Base-by-base conservation (phyloP, 768 basidiomycete genomes). In the Leccinum obscurum region DNA sequence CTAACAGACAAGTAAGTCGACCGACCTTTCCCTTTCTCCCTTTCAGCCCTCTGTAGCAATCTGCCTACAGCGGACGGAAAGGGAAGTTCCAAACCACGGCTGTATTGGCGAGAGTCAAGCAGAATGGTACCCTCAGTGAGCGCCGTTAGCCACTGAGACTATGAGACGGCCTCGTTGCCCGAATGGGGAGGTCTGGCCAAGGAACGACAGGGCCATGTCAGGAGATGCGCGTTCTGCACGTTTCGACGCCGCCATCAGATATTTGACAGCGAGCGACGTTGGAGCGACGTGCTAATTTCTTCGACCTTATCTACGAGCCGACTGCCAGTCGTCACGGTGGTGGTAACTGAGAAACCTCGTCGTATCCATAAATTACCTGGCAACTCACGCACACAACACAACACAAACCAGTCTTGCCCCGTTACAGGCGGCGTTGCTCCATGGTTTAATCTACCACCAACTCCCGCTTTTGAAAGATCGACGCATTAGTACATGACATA, bases 21-120 rank as follows among this genome's bases (percentile, higher is more conserved):
- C 48, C 17, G 10, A 56, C 48, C 28, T 52, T 57, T 48, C 59
- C 48, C 24, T 52, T 57, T 48, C 60, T 57, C 44, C 65, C 68
- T 59, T 68, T 68, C 67, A 54, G 65, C 30, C 61, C 68, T 53
- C 60, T 67, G 68, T 20, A 62, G 64, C 48, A 30, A 50, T 48
- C 22, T 63, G 60, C 67, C 62, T 69, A 70, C 65, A 67, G 62
- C 67, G 64, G 67, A 68, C 67, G 67, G 67, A 68, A 68, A 22
- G 67, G 59, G 56, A 20, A 13, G 34, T 46, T 41, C 44, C 32
- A n/a, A 20, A 9, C 6, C 30, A 46, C 15, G n/a, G 13, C 52
- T 20, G n/a, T n/a, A 20, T n/a, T 22, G 15, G 26, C 8, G 7
- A 22, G 49, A 8, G 14, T 26, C 24, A 26, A 50, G 49, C n/a